Percentiles rank a stretch among this genome's conserved stretches.
These are phyloP conservation scores for Geotrichum reessii DNA, from an alignment of 1,139 yeast species.

Conservation along the genomic window DNA sequence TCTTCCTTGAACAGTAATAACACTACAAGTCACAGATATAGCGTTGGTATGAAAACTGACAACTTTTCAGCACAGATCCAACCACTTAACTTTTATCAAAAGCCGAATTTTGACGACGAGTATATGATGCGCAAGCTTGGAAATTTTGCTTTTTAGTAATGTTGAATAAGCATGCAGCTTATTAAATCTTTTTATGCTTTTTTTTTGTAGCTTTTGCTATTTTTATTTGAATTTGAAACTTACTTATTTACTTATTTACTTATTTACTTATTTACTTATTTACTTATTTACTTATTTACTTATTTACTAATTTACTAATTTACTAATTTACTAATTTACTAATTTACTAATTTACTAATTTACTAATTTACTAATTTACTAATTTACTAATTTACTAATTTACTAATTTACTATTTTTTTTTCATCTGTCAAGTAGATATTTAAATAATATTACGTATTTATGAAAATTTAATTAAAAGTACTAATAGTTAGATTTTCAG, in stretches of 20 bases:
- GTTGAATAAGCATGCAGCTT: neutral
- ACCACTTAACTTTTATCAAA: neutral
- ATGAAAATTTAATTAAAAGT: too few species aligned
- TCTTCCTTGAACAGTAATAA: neutral
- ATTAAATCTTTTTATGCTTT: neutral
- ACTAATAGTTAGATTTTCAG: too few species aligned
- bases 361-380: too few species aligned
- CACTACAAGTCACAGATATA: neutral
- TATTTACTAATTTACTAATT: neutral
- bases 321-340: neutral
- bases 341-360: too few species aligned
- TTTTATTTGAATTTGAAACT: neutral
- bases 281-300: neutral
- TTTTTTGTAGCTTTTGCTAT: neutral
- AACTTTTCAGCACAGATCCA: neutral
- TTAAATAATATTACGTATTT: too few species aligned
- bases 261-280: neutral
- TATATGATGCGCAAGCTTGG: neutral
- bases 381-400: too few species aligned
- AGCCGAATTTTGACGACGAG: neutral
- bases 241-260: neutral
- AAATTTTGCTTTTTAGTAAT: neutral
- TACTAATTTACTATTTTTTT: too few species aligned
- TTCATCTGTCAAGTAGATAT: too few species aligned
- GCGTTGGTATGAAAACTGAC: neutral